These are phyloP conservation scores for Suillus discolor DNA, from an alignment of 768 basidiomycete species.

Conservation along the genomic window DNA sequence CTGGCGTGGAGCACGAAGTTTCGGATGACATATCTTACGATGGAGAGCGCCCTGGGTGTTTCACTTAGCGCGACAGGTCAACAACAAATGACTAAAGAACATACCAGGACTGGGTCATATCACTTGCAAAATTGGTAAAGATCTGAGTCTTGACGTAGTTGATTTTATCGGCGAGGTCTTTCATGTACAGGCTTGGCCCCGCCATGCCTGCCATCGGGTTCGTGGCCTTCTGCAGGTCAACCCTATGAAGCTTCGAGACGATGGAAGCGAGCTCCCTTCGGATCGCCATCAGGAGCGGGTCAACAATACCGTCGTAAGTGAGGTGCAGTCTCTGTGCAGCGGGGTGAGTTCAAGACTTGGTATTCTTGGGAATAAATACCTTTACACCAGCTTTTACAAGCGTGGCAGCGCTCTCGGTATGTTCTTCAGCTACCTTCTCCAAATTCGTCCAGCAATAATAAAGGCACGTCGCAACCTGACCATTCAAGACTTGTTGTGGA, in stretches of 20 bases:
- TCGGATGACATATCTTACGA: conserved; percentile 79
- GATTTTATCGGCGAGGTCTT: conserved; percentile 88
- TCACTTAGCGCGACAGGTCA: neutral
- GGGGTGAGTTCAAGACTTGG: neutral
- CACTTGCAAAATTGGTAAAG: conserved; percentile 74
- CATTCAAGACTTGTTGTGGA: conserved; percentile 77
- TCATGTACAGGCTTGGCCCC: conserved; percentile 80
- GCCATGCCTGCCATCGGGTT: conserved; percentile 61
- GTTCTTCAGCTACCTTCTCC: conserved; percentile 65
- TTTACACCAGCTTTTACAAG: conserved; percentile 58
- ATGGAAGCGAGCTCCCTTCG: conserved; percentile 81
- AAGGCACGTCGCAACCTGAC: conserved; percentile 74
- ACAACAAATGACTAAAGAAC: neutral
- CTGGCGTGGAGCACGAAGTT: conserved; percentile 94
- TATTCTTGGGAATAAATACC: conserved; percentile 41
- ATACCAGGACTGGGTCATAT: conserved; percentile 75
- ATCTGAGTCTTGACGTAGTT: conserved; percentile 80
- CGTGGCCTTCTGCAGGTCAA: conserved; percentile 74
- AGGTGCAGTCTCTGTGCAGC: conserved; percentile 49
- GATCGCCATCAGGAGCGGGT: conserved; percentile 68
- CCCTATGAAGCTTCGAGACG: conserved; percentile 80
- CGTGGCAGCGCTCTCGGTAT: conserved; percentile 57
- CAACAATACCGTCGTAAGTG: conserved; percentile 57
- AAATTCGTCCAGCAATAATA: conserved; percentile 78
- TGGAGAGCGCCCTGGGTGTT: conserved; percentile 53